Evolutionary conservation across 2,329 filamentous ascomycete genomes (phyloP), one percentile per base, ranked within the genome.

Genomic region (Colletotrichum tamarilloi): DNA sequence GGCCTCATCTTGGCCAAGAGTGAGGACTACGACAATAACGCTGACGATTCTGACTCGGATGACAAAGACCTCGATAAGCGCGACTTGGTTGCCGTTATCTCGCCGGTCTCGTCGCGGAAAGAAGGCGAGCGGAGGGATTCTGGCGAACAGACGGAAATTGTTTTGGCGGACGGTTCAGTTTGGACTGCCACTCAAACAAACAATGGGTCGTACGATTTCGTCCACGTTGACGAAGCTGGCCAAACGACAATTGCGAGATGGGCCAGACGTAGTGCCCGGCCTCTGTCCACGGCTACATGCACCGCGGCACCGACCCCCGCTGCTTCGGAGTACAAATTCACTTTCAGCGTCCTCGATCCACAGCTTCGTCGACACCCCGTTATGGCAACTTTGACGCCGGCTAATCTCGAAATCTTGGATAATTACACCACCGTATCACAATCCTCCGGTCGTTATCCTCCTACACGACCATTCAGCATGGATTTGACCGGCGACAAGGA

Each of bases 281-380:
- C 75, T 68, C 22, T 77, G 77, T 67, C 78, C 75, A 67, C 75
- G 68, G 75, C 59, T 14, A 65, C 62, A 14, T 76, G 60, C 76
- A 77, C 30, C 69, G 77, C 63, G 62, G 55, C 73, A 68, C 26
- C 75, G 19, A 74, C 75, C 7, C 74, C 80, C 4, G 74, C 80
- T 4, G 76, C 77, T 2, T 74, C 78, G 1, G 88, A 90, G 59
- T 84, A 82, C 70, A 91, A 90, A 79, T 95, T 92, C 84, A 94
- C 91, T 9, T 96, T 96, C 80, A 95, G 92, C 83, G 90, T 94
- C 74, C 91, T 96, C 77, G 90, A 93, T 76, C 90, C 93, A 0
- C 88, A 88, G 59, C 90, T 89, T 9, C 87, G 92, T 42, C 90
- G 92, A 14, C 94, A 96, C 78, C 93, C 94, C 5, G 90, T 95